Percentiles rank a stretch among this genome's conserved stretches.
Conservation (phyloP, 116 monocot genomes). For the Cymodocea nodosa region DNA sequence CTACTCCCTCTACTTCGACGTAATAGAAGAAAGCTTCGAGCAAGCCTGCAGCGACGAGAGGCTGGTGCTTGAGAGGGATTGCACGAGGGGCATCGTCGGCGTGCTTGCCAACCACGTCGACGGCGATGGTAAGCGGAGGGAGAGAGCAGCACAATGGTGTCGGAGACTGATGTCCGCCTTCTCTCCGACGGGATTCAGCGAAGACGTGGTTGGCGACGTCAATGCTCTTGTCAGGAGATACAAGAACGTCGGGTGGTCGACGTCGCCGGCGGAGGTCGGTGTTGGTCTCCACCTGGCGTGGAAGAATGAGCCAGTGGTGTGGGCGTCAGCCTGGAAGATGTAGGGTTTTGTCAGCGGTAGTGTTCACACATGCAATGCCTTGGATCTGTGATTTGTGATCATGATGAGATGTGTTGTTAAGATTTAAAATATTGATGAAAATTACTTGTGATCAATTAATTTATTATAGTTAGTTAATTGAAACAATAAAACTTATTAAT, state of each 20-base stretch:
- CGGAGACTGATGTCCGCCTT: conserved; percentile 19
- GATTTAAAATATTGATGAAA: too few species aligned
- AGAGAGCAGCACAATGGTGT: conserved; percentile 38
- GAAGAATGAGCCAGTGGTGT: conserved; percentile 51
- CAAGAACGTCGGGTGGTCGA: conserved; percentile 17
- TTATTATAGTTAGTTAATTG: too few species aligned
- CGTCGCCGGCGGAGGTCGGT: not conserved
- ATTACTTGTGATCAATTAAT: too few species aligned
- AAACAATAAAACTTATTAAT: too few species aligned
- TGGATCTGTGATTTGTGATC: too few species aligned
- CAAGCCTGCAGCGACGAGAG: conserved; percentile 36
- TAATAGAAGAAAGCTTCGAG: conserved; percentile 46
- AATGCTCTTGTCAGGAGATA: conserved; percentile 30
- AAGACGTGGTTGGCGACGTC: conserved; percentile 36
- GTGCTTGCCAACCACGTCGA: conserved; percentile 12
- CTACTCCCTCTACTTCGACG: conserved; percentile 31
- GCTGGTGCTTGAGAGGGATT: conserved; percentile 35
- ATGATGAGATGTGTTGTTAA: too few species aligned
- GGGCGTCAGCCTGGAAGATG: conserved; percentile 52
- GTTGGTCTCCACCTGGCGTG: conserved; percentile 36
- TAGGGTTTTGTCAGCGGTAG: not conserved
- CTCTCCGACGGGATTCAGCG: conserved; percentile 20
- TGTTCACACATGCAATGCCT: too few species aligned
- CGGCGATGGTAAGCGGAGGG: conserved; percentile 24
- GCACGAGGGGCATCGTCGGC: conserved; percentile 28